Evolutionary conservation across 495 filamentous ascomycete genomes (phyloP), one percentile per base, ranked within the genome.

Genomic region (Penicillium bovifimosum): DNA sequence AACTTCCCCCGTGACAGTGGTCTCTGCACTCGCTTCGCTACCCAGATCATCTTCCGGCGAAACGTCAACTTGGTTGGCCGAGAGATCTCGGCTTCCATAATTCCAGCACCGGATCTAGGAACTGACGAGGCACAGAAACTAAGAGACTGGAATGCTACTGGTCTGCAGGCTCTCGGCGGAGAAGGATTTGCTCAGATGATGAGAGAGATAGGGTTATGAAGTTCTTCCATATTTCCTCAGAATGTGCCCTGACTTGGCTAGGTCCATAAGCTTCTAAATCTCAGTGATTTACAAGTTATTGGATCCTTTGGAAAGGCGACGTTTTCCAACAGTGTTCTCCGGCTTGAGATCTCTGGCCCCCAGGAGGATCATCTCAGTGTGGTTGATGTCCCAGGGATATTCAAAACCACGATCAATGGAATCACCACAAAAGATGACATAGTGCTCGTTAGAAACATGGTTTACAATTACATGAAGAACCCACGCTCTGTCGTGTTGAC

Each of bases 331-430:
- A 74, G 84, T 56, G 68, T 86, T 2, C 71, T 87, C 10, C 76
- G 72, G 31, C 70, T 86, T 14, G 80, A 86, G 58, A 77, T 85
- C 4, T 52, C 53, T 18, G 81, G 85, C 0, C 83, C 83, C 0
- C 41, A 79, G 2, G 69, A 82, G 50, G 67, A 79, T 16, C 75
- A 86, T 53, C 63, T 87, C 2, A 84, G 70, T 40, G 67, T 87
- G 1, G 79, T 86, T 36, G 81, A 87, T 55, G 73, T 86, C 2
- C 83, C 83, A 1, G 80, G 83, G 0, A 80, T 85, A 9, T 86
- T 87, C 62, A 75, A 73, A n/a, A 78, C 61, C n/a, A 64, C 73
- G 0, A 78, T 69, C 7, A 48, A 70, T 14, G 77, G 76, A 2
- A n/a, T 69, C 1, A 81, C 74, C 0, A 77, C 52, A 59, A 81